Evolutionary conservation across 176 grass and related monocot species (phyloP).

Genomic region (Carex scoparia): DNA sequence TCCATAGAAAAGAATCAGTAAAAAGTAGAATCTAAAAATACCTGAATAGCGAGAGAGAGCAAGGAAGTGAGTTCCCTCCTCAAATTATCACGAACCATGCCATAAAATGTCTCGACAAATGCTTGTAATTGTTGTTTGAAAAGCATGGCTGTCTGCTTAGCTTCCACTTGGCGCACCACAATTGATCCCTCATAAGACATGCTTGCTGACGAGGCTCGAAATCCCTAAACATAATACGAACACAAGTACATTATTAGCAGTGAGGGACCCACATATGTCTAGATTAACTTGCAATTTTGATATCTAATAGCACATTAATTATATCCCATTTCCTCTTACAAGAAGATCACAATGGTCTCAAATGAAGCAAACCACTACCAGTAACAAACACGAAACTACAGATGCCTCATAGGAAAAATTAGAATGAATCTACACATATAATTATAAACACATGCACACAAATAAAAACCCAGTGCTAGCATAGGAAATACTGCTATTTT

Average conservation of each 20-base stretch:
- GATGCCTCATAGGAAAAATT: not conserved
- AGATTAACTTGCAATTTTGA: not conserved
- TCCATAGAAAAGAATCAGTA: not conserved
- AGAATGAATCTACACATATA: not conserved
- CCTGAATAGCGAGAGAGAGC: constrained; percentile 73
- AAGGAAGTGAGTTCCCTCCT: constrained; percentile 77
- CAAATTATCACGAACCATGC: constrained; percentile 87
- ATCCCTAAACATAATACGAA: constrained; percentile 47
- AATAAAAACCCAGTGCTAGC: not conserved
- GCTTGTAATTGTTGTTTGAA: constrained; percentile 94
- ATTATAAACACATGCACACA: not conserved
- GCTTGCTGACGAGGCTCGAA: constrained; percentile 53
- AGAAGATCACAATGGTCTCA: not conserved
- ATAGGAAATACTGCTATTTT: not conserved
- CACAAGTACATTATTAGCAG: constrained; percentile 17
- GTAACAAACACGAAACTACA: not conserved
- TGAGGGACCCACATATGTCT: constrained; percentile 20
- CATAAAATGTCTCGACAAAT: constrained; percentile 82
- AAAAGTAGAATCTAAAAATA: constrained; percentile 21
- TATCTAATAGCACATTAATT: constrained; percentile 12
- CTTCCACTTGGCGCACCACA: constrained; percentile 77
- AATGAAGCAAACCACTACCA: not conserved
- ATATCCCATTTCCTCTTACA: not conserved
- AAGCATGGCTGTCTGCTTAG: constrained; percentile 85
- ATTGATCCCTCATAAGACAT: constrained; percentile 67